Base-by-base conservation (phyloP, 176 grass and related monocot genomes). In the Eleusine indica region DNA sequence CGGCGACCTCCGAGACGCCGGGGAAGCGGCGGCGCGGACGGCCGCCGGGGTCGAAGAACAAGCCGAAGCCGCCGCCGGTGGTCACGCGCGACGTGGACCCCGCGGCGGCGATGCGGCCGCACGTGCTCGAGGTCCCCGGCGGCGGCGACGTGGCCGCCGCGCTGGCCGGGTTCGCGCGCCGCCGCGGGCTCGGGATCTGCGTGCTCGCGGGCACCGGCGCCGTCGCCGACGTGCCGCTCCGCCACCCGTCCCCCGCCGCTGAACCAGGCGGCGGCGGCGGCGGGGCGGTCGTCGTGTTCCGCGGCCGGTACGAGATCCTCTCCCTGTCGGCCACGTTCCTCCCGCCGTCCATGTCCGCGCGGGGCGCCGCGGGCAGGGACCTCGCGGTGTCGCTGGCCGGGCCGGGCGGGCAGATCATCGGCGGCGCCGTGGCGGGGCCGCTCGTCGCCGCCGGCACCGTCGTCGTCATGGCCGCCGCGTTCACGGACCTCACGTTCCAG, bases 1-100 rank as follows among this genome's bases (percentile, higher is more conserved):
- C 72, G 15, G 46, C 84, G 37, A 82, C 61, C 25, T 54, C 70
- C 9, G 87, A 80, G 81, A 48, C 83, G 2, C 70, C 83, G 2
- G 75, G 65, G 14, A 94, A 94, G 85, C 77, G 91, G 64, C 81
- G 80, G 69, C 83, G 87, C 2, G 94, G 94, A 49, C 87, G 94
- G 14, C 94, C 94, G 7, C 91, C 83, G 32, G 94, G 94, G 48
- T 97, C 94, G 12, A 97, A 97, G 87, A 97, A 97, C 83, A 97
- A 89, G 87, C 92, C 92, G 0, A 97, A 94, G 85, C 88, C 83
- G 9, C 81, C 83, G 32, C 75, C 83, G 53, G 84, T 86, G 14
- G 71, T 91, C 46, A 89, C 90, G 30, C 84, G 74, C 9, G 92
- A 91, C 37, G 83, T 86, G 14, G 94, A 92, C 16, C 80, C 92